Evolutionary conservation across 345 rosid species (phyloP), one percentile per base, ranked within the genome.

Genomic region (Hibiscus tridactylites): DNA sequence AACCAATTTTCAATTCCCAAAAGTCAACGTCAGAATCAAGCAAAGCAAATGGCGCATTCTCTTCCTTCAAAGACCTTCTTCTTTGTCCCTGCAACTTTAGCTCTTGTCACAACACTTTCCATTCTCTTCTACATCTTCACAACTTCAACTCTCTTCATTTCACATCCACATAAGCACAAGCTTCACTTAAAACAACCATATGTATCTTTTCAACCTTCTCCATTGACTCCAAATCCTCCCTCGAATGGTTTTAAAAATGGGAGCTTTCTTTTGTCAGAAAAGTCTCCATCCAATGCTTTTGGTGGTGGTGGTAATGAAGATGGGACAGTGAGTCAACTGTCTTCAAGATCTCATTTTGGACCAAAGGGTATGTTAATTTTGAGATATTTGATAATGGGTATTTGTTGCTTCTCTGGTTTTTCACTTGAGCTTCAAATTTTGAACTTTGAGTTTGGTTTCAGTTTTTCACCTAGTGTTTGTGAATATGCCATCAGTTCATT

Each of bases 71-170:
- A 76, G 61, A 59, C 71, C 71, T 75, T 85, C 71, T 73, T 85
- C 74, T 82, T 87, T 63, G 39, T 85, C 8, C 86, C 91, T 71
- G 71, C 91, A 9, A 54, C 76, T 74, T 68, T 88, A 65, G 88
- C 86, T 71, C 85, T 88, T 73, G 17, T 79, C 26, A 78, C 91
- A 50, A 71, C 82, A 50, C 75, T 85, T 60, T 68, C 78, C 73
- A 65, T 88, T 74, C 80, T 88, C 72, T 62, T 84, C 65, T 79
- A 85, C 71, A 70, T 88, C 73, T 84, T 73, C 82, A 65, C 78
- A 6, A 84, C 91, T 44, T 82, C 89, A 15, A 73, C 58, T 73
- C 71, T 87, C 75, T 79, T 76, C 82, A 69, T 52, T 67, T 7
- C 77, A 28, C 66, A 74, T 52, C 72, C 54, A 6, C 64, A 46